These are phyloP conservation scores for Russula vinacea DNA, from an alignment of 768 basidiomycete genomes.

Conservation along the genomic window DNA sequence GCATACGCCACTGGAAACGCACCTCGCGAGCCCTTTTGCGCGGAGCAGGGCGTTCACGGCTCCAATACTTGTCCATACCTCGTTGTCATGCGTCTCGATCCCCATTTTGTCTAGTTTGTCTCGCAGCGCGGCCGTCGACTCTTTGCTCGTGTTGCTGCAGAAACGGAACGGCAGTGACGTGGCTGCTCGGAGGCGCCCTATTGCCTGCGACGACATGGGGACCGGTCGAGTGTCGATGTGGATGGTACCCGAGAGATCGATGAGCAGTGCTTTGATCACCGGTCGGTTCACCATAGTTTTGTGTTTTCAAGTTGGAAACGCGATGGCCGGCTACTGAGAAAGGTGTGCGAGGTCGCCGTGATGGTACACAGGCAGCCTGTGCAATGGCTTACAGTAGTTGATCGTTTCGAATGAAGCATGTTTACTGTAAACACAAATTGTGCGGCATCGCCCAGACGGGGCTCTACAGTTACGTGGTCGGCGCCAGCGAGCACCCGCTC, in stretches of 20 bases:
- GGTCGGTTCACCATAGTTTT: conserved; percentile 35
- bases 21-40: conserved; percentile 45
- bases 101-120: conserved; percentile 47
- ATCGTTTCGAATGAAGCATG: background rate
- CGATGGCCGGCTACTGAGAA: background rate
- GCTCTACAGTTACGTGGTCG: no score
- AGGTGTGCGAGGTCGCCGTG: background rate
- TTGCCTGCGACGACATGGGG: conserved; percentile 46
- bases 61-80: conserved; percentile 64
- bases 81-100: conserved; percentile 43
- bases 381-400: background rate
- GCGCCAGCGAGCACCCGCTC: background rate
- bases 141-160: conserved; percentile 71
- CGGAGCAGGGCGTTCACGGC: conserved; percentile 50
- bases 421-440: no score
- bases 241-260: conserved; percentile 68
- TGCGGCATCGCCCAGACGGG: no score
- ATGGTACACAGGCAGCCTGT: background rate
- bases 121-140: conserved; percentile 49
- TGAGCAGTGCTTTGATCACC: conserved; percentile 49
- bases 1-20: background rate
- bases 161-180: conserved; percentile 45
- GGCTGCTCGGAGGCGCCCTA: conserved; percentile 36
- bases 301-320: background rate
- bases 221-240: conserved; percentile 53